Evolutionary conservation across 805 yeast genomes (phyloP).

Genomic region (Lipomyces starkeyi): DNA sequence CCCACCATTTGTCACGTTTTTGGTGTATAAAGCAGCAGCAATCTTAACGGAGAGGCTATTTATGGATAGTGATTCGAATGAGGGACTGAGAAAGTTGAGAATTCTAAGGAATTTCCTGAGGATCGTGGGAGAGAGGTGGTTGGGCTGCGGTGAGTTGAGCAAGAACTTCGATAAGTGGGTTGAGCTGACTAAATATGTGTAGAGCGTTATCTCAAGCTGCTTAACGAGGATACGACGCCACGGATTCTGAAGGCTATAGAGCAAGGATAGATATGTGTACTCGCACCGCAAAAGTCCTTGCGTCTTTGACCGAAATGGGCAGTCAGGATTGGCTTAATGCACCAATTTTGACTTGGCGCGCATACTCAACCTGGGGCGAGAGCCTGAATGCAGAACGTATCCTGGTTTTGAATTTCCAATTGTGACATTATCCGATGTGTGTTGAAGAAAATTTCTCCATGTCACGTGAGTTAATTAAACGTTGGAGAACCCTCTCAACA

Average conservation of each 20-base stretch:
- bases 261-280: neutral
- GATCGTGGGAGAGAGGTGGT: constrained; percentile 1
- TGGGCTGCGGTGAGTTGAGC: neutral
- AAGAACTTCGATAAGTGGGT: neutral
- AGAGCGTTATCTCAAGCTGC: neutral
- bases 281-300: neutral
- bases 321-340: too few species aligned
- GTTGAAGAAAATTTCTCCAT: too few species aligned
- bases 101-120: neutral
- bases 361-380: too few species aligned
- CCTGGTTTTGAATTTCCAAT: neutral
- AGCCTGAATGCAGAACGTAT: too few species aligned
- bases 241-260: neutral
- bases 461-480: too few species aligned
- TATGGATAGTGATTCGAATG: neutral
- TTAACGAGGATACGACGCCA: neutral
- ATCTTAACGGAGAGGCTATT: neutral
- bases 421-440: too few species aligned
- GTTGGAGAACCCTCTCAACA: too few species aligned
- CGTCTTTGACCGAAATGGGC: too few species aligned
- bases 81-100: neutral
- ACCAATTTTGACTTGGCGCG: too few species aligned
- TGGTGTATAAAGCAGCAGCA: neutral
- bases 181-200: neutral
- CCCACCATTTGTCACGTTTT: neutral